phyloP scores from a whole-genome alignment of 2,329 filamentous ascomycete genomes.

The Gaeumannomyces sp. region DNA sequence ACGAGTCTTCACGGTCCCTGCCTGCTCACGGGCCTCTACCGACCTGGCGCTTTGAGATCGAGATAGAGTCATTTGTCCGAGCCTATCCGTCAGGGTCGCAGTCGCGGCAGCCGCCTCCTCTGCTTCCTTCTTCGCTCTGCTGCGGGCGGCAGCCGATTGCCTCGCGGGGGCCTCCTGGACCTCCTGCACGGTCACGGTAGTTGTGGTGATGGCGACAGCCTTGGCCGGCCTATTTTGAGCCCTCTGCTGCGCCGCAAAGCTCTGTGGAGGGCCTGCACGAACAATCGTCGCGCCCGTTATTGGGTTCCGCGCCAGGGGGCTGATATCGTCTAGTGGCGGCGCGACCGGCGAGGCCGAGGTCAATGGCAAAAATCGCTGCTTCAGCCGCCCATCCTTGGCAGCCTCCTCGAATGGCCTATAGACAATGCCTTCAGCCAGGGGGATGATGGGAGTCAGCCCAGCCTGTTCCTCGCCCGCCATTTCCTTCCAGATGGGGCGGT shows the following conservation, averaged over 20 bases:
- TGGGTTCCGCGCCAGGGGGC: slow-evolving; percentile 25
- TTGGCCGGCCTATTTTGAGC: slow-evolving; percentile 43
- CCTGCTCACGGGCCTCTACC: slow-evolving; percentile 17
- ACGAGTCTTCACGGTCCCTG: slow-evolving; percentile 17
- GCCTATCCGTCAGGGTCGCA: background rate
- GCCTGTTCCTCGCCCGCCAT: slow-evolving; percentile 63
- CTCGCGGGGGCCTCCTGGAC: background rate
- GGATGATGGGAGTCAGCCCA: slow-evolving; percentile 57
- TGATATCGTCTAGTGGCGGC: slow-evolving; percentile 26
- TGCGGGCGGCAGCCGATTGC: slow-evolving; percentile 4
- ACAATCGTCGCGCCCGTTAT: slow-evolving; percentile 31
- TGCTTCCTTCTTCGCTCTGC: slow-evolving; percentile 7
- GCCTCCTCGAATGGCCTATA: slow-evolving; percentile 60
- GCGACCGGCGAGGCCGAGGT: background rate
- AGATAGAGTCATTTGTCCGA: background rate
- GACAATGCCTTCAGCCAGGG: slow-evolving; percentile 54
- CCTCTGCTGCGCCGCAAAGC: slow-evolving; percentile 60
- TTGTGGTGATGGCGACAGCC: background rate
- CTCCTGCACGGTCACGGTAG: background rate
- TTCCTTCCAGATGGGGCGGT: slow-evolving; percentile 57
- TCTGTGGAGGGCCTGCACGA: slow-evolving; percentile 51
- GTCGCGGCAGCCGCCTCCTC: slow-evolving; percentile 1
- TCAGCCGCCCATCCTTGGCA: slow-evolving; percentile 44
- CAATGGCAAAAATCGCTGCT: slow-evolving; percentile 19
- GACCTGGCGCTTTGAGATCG: slow-evolving; percentile 1